phyloP scores from a whole-genome alignment of 306 rosid genomes.

The Cicer pinnatifidum region DNA sequence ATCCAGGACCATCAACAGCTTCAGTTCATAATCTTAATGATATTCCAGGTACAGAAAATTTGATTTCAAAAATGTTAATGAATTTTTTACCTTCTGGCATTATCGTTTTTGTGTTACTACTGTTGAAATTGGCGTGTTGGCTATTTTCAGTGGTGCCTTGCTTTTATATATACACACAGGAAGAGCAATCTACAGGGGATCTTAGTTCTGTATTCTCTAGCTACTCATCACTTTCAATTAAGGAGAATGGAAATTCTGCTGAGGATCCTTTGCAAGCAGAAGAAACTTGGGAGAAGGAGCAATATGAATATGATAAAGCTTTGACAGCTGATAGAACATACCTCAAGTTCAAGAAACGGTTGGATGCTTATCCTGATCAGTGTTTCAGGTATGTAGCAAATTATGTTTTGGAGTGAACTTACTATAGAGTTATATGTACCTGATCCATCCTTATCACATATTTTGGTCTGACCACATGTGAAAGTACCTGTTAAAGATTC shows the following conservation, averaged over 20 bases:
- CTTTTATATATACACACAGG: slow-evolving; percentile 70
- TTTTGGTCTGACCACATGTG: neutral
- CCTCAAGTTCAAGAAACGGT: slow-evolving; percentile 84
- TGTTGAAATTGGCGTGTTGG: slow-evolving; percentile 39
- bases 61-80: neutral
- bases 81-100: neutral
- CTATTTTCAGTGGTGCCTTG: slow-evolving; percentile 80
- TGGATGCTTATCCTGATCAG: slow-evolving; percentile 82
- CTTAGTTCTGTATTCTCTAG: slow-evolving; percentile 59
- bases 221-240: slow-evolving; percentile 68
- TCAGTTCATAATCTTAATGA: slow-evolving; percentile 40
- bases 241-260: slow-evolving; percentile 47
- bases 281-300: slow-evolving; percentile 75
- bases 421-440: slow-evolving; percentile 1
- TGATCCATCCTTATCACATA: neutral
- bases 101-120: slow-evolving; percentile 7
- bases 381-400: slow-evolving; percentile 72
- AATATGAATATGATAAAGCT: slow-evolving; percentile 84
- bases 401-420: slow-evolving; percentile 2
- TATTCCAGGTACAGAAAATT: slow-evolving; percentile 51
- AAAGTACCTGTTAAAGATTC: slow-evolving; percentile 8
- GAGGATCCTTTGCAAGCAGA: slow-evolving; percentile 54
- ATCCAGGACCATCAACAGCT: slow-evolving; percentile 35
- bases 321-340: slow-evolving; percentile 80
- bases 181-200: slow-evolving; percentile 58